A percentile compares a stretch with the other conserved stretches of the same genome.
Evolutionary conservation across 768 basidiomycete species (phyloP).

Genomic region (Pilatotrama ljubarskyi): DNA sequence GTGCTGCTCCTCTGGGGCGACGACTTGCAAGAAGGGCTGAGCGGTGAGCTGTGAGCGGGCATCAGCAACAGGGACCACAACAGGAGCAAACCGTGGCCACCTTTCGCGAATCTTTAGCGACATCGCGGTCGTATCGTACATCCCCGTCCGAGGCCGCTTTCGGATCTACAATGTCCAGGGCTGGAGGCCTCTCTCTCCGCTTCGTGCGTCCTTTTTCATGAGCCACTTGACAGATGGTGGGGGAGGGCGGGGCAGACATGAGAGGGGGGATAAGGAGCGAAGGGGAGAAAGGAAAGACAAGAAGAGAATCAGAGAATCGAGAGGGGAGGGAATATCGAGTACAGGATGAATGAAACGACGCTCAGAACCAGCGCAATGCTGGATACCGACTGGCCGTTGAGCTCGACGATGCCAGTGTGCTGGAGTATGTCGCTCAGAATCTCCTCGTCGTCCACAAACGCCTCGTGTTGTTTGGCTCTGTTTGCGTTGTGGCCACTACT

Average conservation of each 20-base stretch:
- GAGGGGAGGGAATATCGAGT: constrained; percentile 10
- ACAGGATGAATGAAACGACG: constrained; percentile 4
- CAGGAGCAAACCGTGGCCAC: constrained; percentile 27
- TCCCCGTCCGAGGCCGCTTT: constrained; percentile 42
- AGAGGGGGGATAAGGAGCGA: constrained; percentile 35
- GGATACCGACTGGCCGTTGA: constrained; percentile 27
- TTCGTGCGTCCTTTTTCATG: constrained; percentile 40
- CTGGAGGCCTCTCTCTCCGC: constrained; percentile 53
- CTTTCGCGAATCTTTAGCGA: constrained; percentile 34
- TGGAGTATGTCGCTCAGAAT: constrained; percentile 17
- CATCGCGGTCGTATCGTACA: constrained; percentile 40
- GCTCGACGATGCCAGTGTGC: constrained; percentile 28
- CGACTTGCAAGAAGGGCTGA: constrained; percentile 51
- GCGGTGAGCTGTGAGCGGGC: constrained; percentile 18
- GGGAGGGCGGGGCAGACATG: constrained; percentile 43
- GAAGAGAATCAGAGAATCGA: constrained; percentile 22
- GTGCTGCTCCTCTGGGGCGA: constrained; percentile 37
- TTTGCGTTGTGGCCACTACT: constrained; percentile 19
- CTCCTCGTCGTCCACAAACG: constrained; percentile 17
- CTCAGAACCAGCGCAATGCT: constrained; percentile 17
- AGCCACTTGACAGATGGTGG: constrained; percentile 43
- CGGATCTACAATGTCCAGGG: constrained; percentile 47
- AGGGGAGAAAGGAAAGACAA: constrained; percentile 40
- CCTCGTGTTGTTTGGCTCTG: constrained; percentile 27
- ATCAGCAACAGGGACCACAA: constrained; percentile 8